These are phyloP conservation scores for Ceratobasidium sp. DNA, from an alignment of 1,284 basidiomycete genomes.

Conservation along the genomic window DNA sequence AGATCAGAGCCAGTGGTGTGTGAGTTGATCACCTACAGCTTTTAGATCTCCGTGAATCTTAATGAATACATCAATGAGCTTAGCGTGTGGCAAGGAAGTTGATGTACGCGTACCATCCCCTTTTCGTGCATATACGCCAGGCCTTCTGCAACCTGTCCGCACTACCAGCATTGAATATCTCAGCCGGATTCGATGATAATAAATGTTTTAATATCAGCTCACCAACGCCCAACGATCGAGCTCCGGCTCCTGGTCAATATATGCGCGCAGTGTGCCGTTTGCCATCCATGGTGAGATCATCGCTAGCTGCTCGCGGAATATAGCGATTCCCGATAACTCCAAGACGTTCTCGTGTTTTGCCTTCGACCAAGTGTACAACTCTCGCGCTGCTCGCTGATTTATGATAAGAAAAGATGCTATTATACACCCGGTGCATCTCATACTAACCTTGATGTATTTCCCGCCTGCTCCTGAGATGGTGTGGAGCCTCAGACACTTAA, in stretches of 20 bases:
- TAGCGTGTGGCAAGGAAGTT: not conserved
- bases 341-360: conserved; percentile 13
- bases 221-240: conserved; percentile 1
- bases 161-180: not conserved
- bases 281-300: conserved; percentile 33
- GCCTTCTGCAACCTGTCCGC: not conserved
- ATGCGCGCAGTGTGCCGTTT: not conserved
- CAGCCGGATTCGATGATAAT: not conserved
- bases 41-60: conserved; percentile 23
- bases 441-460: not conserved
- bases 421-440: not conserved
- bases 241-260: not conserved
- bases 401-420: no score
- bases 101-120: not conserved
- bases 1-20: no score
- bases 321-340: conserved; percentile 7
- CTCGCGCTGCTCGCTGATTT: not conserved
- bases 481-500: conserved; percentile 20
- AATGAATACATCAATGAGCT: not conserved
- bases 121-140: conserved; percentile 7
- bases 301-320: not conserved
- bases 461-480: not conserved
- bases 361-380: conserved; percentile 28
- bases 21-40: not conserved
- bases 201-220: not conserved